These are phyloP conservation scores for Suhomyces sp. DNA, from an alignment of 805 yeast species.

Conservation along the genomic window DNA sequence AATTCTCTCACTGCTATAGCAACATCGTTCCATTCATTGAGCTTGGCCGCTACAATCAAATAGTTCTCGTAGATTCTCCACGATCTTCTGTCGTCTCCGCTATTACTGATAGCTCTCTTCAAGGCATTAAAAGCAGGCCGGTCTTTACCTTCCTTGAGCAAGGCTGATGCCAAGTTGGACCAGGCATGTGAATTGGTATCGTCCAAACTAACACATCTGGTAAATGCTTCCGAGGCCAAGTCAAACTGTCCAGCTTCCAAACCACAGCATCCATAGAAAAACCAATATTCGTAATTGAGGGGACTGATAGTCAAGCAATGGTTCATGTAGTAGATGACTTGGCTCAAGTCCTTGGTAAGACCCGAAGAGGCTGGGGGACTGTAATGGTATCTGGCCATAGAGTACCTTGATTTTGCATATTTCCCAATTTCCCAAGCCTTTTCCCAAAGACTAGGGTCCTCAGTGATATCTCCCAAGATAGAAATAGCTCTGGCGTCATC, in stretches of 20 bases:
- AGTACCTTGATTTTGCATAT: constrained; percentile 81
- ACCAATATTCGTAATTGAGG: constrained; percentile 79
- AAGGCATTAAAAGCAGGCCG: constrained; percentile 84
- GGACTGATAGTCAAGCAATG: constrained; percentile 77
- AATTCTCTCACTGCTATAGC: constrained; percentile 68
- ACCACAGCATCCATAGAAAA: constrained; percentile 87
- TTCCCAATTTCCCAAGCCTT: constrained; percentile 84
- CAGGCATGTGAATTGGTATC: constrained; percentile 80
- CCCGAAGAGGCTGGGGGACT: constrained; percentile 60
- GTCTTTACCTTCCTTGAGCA: constrained; percentile 59
- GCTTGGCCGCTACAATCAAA: constrained; percentile 72
- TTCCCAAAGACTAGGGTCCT: constrained; percentile 74
- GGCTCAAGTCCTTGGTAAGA: constrained; percentile 45
- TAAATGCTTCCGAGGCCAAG: constrained; percentile 86
- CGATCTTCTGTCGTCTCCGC: constrained; percentile 63
- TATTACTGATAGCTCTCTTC: constrained; percentile 68
- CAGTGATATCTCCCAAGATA: constrained; percentile 79
- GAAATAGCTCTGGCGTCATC: constrained; percentile 81
- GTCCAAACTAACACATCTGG: constrained; percentile 84
- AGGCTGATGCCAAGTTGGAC: constrained; percentile 87
- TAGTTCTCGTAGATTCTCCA: constrained; percentile 94
- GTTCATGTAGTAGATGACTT: constrained; percentile 63
- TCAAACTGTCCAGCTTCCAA: constrained; percentile 68
- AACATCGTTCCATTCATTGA: constrained; percentile 88
- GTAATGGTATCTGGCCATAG: constrained; percentile 72